Evolutionary conservation across 2,329 filamentous ascomycete species (phyloP), one percentile per base, ranked within the genome.

Genomic region (Aschersonia sp.): DNA sequence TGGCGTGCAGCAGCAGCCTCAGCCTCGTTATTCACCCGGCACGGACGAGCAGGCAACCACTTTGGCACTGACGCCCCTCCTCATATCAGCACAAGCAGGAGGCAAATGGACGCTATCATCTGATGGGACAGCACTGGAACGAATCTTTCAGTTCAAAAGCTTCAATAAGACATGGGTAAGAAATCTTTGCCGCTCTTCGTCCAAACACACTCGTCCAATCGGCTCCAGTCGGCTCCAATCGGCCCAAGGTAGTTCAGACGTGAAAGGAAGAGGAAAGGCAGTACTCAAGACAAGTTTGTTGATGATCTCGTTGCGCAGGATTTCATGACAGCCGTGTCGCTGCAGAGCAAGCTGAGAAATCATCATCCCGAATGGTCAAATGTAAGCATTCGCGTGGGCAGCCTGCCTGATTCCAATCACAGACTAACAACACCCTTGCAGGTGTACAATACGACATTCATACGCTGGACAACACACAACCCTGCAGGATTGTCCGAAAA

Each of bases 291-390:
- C 33, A 8, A 12, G 2, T 8, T 8, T 37, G 33, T 37, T 37
- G 33, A 37, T 12, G 12, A 37, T 43, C 22, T 22, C 22, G 22
- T 22, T 22, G 42, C 29, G n/a, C 51, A 83, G 80, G 79, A 81
- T 53, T 87, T 87, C 63, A 86, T 87, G 82, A 83, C 80, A n/a
- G 71, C 72, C 2, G 73, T 87, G 11, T 78, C 82, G 9, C 65
- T 79, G 33, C 75, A 85, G 56, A 84, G 81, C 64, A 82, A 83
- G 57, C 60, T 75, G 39, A 72, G 75, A 57, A 83, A 78, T 55
- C 83, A 87, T 59, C 83, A 87, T 57, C 83, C 83, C 0, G 83
- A 87, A 60, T 87, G 83, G 83, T 81, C 79, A 2, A 87, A 87
- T 57, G 81, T 81, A 63, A 54, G 69, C 35, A 12, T 37, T 12